Evolutionary conservation across 768 basidiomycete species (phyloP), one percentile per base, ranked within the genome.

Genomic region (Termitomyces eurrhizus): DNA sequence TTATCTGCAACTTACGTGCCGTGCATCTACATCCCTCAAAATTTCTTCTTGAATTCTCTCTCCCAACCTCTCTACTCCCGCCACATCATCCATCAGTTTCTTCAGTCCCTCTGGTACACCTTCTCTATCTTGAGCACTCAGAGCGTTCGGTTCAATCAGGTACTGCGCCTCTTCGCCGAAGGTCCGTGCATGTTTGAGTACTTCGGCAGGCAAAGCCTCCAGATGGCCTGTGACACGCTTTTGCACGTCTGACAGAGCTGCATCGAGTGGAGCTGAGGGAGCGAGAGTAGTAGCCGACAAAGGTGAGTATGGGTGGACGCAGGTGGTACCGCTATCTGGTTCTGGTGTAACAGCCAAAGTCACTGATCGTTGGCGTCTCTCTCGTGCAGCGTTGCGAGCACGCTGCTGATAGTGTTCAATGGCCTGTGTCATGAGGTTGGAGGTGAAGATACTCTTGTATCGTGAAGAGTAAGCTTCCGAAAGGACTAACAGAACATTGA

Each of bases 391-490:
- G 16, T 53, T 26, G 2, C 36, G 58, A 41, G 62, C 58, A 29
- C 57, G 61, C 33, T 66, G 53, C 42, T 69, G 70, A 66, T 83
- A 85, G 53, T 70, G 73, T 59, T 73, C 77, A n/a, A 83, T 76
- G 2, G 79, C 80, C 13, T 69, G 73, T 35, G 75, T 75, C 63
- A 85, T 80, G 1, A 74, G 68, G 33, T 72, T 76, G 0, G 80
- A 75, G 45, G 78, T 78, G 26, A 89, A 71, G 0, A 79, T 81
- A 18, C 69, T 75, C 65, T 87, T 85, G 70, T 90, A 92, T n/a
- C 82, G 79, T 5, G 76, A 79, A 0, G 85, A 84, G 62, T 84
- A 88, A 2, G 83, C 84, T 64, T 92, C 90, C 21, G 86, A 80
- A 33, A 89, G 65, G 53, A 90, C 88, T 87, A 42, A 9, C 21